Base-by-base conservation (phyloP, 495 filamentous ascomycete genomes). In the Xylaria telfairii region DNA sequence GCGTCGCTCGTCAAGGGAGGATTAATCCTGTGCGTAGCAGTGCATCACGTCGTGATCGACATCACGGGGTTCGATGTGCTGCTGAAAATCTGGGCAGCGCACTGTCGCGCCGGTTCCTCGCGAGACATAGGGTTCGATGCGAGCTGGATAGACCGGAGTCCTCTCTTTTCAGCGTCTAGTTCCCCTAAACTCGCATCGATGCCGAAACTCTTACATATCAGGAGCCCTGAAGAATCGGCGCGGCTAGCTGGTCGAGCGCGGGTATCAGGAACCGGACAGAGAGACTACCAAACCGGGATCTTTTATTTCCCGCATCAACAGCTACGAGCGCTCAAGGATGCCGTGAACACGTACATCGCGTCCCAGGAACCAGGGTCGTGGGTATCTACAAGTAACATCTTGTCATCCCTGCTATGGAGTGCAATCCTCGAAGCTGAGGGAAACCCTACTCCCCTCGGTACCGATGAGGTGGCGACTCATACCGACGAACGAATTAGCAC, bases 41-140 rank as follows among this genome's bases (percentile, higher is more conserved):
- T 79, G 24, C 71, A 79, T 60, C 77, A 79, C 26, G 65, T 57
- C 65, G 75, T 76, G 15, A 72, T 71, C 4, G 77, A 79, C 46
- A 75, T 79, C 63, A 76, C 74, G 0, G 77, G 74, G 19, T 78
- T 74, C 21, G 77, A 68, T 12, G 54, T 64, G 12, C 66, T 78
- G 47, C 72, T 79, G 17, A 74, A 74, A 28, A 75, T 77, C 17
- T 79, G 76, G 76, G 75, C 77, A 10, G 70, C 72, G 15, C 64
- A 78, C 59, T 76, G 74, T 21, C 74, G 74, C 4, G 59, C 68
- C 7, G 70, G 68, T 3, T 47, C 72, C 10, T 71, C 71, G 44
- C 47, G 59, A 1, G 42, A 46, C 24, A 37, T 69, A n/a, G 65
- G 68, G 1, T 79, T 79, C 6, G 53, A 72, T 19, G 51, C 44